Conservation (phyloP, 2,329 filamentous ascomycete genomes). For the Chaetomium strumarium region DNA sequence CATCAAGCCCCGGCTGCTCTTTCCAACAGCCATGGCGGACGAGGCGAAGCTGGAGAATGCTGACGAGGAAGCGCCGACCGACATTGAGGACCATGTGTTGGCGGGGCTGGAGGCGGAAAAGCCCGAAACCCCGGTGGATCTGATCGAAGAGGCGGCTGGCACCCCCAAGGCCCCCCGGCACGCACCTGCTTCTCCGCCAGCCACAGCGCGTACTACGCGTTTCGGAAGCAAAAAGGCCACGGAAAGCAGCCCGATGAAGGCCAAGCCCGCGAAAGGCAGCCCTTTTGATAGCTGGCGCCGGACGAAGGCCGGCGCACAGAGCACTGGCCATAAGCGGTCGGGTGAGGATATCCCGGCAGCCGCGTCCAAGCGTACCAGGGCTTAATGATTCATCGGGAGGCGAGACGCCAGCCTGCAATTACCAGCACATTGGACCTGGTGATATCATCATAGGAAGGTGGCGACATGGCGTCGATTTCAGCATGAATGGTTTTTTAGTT, state of each 20-base stretch:
- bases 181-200: slow-evolving; percentile 56
- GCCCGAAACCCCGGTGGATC: slow-evolving; percentile 36
- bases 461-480: not conserved
- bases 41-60: slow-evolving; percentile 38
- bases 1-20: slow-evolving; percentile 67
- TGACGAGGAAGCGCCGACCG: slow-evolving; percentile 55
- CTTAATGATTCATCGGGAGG: slow-evolving; percentile 13
- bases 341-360: slow-evolving; percentile 30
- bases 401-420: too few relatives aligned
- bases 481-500: too few relatives aligned
- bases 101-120: slow-evolving; percentile 25
- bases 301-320: slow-evolving; percentile 48
- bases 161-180: slow-evolving; percentile 54
- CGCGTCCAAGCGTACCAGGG: slow-evolving; percentile 36
- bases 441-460: slow-evolving; percentile 4
- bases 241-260: slow-evolving; percentile 38
- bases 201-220: slow-evolving; percentile 55
- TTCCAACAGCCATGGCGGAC: slow-evolving; percentile 47
- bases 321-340: slow-evolving; percentile 39
- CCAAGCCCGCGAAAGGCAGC: slow-evolving; percentile 38
- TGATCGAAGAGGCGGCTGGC: slow-evolving; percentile 29
- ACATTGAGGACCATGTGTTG: slow-evolving; percentile 48
- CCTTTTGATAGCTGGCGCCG: slow-evolving; percentile 65
- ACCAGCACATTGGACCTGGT: not conserved
- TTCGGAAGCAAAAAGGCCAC: slow-evolving; percentile 45